Percentiles rank a stretch among this genome's conserved stretches.
Evolutionary conservation across 108 stramenopile genomes (phyloP).

Genomic region (Cyclostephanos invisitatus): DNA sequence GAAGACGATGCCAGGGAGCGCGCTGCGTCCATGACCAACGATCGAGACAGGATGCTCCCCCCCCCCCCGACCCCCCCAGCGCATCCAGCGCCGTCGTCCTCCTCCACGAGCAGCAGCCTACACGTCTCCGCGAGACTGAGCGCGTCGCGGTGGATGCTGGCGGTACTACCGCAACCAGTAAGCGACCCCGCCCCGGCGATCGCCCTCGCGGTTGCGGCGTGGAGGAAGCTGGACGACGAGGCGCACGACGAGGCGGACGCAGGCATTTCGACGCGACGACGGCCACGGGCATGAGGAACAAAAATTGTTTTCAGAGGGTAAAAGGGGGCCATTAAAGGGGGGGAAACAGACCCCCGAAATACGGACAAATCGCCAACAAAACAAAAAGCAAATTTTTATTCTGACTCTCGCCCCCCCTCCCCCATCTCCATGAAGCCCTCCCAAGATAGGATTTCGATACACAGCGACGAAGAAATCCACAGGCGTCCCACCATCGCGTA

Average conservation of each 20-base stretch:
- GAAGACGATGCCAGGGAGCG: conserved; percentile 20
- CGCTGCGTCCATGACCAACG: conserved; percentile 41
- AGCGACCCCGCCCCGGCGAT: neutral
- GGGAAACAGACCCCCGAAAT: too few species aligned
- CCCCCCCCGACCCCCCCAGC: neutral
- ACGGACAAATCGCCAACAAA: too few species aligned
- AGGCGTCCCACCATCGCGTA: too few species aligned
- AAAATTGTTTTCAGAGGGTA: too few species aligned
- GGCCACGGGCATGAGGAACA: too few species aligned
- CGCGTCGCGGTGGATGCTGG: neutral
- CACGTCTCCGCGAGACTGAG: neutral
- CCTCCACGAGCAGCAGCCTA: conserved; percentile 27
- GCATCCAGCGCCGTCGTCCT: neutral
- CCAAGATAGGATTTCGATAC: too few species aligned
- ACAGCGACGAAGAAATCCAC: neutral
- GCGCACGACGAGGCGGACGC: neutral
- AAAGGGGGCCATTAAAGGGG: too few species aligned
- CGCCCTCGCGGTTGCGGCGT: conserved; percentile 19
- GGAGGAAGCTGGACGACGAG: conserved; percentile 32
- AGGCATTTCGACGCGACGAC: too few species aligned
- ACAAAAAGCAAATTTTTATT: neutral
- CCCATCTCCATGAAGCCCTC: too few species aligned
- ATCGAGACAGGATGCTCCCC: conserved; percentile 16
- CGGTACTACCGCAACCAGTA: neutral
- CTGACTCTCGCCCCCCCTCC: too few species aligned